Conservation (phyloP, 169 alveolate genomes). For the Pseudocohnilembus persalinus region DNA sequence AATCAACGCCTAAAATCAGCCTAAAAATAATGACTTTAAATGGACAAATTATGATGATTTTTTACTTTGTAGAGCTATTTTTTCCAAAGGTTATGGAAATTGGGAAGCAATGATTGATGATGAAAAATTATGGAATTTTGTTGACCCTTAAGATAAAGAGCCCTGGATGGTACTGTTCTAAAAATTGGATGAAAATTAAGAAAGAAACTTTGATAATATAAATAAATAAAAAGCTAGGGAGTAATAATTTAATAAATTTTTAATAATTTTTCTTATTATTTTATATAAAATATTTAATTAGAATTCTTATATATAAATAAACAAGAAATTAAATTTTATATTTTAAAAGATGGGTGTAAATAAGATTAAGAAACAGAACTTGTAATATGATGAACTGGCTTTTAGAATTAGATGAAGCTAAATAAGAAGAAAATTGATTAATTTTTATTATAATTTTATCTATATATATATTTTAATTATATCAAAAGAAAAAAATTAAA, state of each 20-base stretch:
- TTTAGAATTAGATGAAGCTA: neutral
- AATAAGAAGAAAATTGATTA: neutral
- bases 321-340: too few species aligned
- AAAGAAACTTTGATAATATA: neutral
- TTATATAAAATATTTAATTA: too few species aligned
- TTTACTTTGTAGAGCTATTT: constrained; percentile 18
- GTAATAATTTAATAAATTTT: neutral
- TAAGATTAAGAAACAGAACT: neutral
- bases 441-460: too few species aligned
- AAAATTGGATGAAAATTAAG: neutral
- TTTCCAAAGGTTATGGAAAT: constrained; percentile 33
- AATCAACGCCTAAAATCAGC: neutral
- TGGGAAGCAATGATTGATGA: constrained; percentile 11
- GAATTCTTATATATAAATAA: too few species aligned
- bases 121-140: neutral
- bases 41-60: constrained; percentile 51
- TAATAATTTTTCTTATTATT: too few species aligned
- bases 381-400: neutral
- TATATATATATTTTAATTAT: too few species aligned
- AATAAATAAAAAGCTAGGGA: neutral
- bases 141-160: neutral
- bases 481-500: too few species aligned
- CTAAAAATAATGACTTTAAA: constrained; percentile 9
- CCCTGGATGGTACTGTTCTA: neutral
- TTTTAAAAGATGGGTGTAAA: neutral